These are phyloP conservation scores for Colletotrichum tamarilloi DNA, from an alignment of 2,329 filamentous ascomycete genomes.

Conservation along the genomic window DNA sequence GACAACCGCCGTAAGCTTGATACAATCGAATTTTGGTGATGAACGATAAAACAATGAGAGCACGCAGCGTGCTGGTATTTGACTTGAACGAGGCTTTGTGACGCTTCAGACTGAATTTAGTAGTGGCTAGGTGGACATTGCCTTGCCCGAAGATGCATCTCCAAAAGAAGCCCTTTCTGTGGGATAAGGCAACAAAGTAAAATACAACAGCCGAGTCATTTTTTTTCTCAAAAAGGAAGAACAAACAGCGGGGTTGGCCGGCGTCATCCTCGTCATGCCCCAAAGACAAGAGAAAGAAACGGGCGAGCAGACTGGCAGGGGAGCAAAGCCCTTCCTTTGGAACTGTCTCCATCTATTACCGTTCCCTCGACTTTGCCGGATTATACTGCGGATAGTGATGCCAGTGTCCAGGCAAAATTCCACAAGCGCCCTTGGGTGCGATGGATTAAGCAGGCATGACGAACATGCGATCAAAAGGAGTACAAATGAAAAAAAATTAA, in stretches of 20 bases:
- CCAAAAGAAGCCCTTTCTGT: not conserved
- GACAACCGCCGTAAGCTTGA: conserved; percentile 13
- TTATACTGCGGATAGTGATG: not conserved
- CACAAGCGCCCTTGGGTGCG: not conserved
- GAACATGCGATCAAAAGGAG: not conserved
- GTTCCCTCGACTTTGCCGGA: not conserved
- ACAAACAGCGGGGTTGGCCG: conserved; percentile 13
- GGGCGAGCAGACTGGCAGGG: not conserved
- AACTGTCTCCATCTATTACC: not conserved
- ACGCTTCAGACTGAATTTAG: not conserved
- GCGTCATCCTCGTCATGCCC: not conserved
- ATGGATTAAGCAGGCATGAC: not conserved
- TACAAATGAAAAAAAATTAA: not conserved
- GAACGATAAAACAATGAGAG: not conserved
- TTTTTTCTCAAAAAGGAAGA: not conserved
- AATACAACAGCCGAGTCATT: conserved; percentile 11
- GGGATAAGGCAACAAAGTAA: not conserved
- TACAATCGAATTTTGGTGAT: not conserved
- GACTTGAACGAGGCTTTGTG: not conserved
- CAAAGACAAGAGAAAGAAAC: not conserved
- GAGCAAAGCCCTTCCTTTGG: not conserved
- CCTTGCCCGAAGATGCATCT: not conserved
- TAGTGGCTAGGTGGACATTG: not conserved
- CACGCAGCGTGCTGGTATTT: not conserved
- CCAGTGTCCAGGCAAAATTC: not conserved